Evolutionary conservation across 2,329 filamentous ascomycete species (phyloP), one percentile per base, ranked within the genome.

Genomic region (Calonectria montana): DNA sequence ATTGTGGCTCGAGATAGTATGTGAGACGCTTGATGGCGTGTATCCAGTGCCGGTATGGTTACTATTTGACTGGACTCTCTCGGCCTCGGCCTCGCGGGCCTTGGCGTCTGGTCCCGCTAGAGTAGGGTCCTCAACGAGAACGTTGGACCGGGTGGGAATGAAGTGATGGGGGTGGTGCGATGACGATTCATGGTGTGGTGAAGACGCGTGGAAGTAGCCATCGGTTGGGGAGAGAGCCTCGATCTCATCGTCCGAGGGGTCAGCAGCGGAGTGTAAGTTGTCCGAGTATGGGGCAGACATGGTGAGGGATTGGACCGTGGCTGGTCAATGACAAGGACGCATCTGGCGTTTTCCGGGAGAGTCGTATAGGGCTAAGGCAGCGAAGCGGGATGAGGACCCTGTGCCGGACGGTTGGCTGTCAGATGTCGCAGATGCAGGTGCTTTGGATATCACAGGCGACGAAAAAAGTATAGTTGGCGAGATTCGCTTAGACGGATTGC

Each of bases 281-380:
- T 88, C 86, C 29, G 86, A 85, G 80, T 87, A 86, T n/a, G 85
- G 85, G 35, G 80, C 79, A 65, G 85, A 80, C 87, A 88, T 88
- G 80, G 76, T 37, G 57, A 37, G 16, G 15, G 35, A 23, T 18
- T 37, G 31, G 62, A 23, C 27, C 37, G 39, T 57, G 68, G 45
- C 50, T 45, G 37, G 37, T 31, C 18, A 53, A 62, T 55, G 57
- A 43, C 41, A 27, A 62, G 45, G 57, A 43, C 41, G 23, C 39
- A 29, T 13, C 27, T 13, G 12, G 62, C 18, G n/a, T 35, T 15
- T 7, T 39, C 23, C 18, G 39, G 4, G 15, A 8, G 23, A 15
- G 41, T 67, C 39, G 65, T 68, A 68, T 68, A 68, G 65, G 55
- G 57, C 65, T 63, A 55, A 53, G 45, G 65, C 65, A 62, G 35